Conservation (phyloP, 192 early-diverging fungal species). For the Linnemannia zychae region DNA sequence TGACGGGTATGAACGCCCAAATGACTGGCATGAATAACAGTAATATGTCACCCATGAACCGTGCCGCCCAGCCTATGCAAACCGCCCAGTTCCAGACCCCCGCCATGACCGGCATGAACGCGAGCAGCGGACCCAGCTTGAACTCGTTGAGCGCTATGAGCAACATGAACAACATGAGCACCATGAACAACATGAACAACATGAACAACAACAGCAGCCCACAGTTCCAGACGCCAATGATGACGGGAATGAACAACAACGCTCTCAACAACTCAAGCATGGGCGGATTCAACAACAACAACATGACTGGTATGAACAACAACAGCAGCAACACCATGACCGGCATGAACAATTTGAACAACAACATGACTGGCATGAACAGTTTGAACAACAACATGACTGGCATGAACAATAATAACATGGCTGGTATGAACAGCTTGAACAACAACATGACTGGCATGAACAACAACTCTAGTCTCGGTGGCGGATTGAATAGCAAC, state of each 20-base stretch:
- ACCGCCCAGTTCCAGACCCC: conserved; percentile 32
- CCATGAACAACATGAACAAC: conserved; percentile 31
- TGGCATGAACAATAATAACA: conserved; percentile 25
- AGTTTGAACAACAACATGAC: conserved; percentile 29
- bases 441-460: conserved; percentile 32
- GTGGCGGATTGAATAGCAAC: conserved; percentile 31
- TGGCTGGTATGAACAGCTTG: conserved; percentile 25
- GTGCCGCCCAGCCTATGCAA: conserved; percentile 23
- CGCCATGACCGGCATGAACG: conserved; percentile 37
- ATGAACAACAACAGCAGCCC: conserved; percentile 18
- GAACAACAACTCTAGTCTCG: conserved; percentile 4
- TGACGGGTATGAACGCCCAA: conserved; percentile 16
- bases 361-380: conserved; percentile 43
- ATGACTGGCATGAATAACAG: conserved; percentile 27
- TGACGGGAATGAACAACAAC: conserved; percentile 19
- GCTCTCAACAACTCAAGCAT: conserved; percentile 2
- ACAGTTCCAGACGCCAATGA: conserved; percentile 24
- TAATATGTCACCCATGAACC: conserved; percentile 23
- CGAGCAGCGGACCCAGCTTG: conserved; percentile 28
- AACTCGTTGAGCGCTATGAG: conserved; percentile 32
- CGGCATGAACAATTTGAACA: conserved; percentile 22
- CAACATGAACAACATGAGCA: conserved; percentile 35
- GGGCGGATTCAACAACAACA: too few species aligned
- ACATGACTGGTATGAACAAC: conserved; percentile 4
- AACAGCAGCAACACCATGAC: background rate